These are phyloP conservation scores for Afroboletus lepidellus DNA, from an alignment of 1,284 basidiomycete genomes.

Conservation along the genomic window DNA sequence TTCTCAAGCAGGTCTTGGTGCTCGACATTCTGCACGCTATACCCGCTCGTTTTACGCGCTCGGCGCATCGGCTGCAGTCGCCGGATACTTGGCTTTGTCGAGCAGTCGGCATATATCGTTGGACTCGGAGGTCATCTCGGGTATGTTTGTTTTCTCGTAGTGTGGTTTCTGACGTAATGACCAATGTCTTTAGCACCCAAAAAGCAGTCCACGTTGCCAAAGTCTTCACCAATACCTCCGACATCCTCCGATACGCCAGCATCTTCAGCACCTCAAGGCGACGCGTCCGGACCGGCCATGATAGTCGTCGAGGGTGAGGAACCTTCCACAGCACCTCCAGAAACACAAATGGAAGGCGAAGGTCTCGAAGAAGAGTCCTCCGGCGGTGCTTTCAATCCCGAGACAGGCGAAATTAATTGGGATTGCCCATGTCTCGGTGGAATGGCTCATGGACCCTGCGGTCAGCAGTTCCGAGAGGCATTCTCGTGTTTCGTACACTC, in stretches of 20 bases:
- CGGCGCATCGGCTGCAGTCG: slow-evolving; percentile 29
- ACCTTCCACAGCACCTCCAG: slow-evolving; percentile 2
- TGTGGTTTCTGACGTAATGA: background rate
- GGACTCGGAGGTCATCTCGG: slow-evolving; percentile 27
- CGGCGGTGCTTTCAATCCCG: slow-evolving; percentile 78
- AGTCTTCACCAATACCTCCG: slow-evolving; percentile 3
- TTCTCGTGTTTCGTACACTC: slow-evolving; percentile 98
- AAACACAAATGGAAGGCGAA: slow-evolving; percentile 23
- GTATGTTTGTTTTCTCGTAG: slow-evolving; percentile 17
- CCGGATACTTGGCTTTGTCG: slow-evolving; percentile 32
- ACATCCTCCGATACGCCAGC: slow-evolving; percentile 13
- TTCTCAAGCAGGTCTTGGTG: slow-evolving; percentile 19
- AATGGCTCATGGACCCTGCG: slow-evolving; percentile 98
- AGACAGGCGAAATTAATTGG: slow-evolving; percentile 98
- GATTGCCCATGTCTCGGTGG: slow-evolving; percentile 97
- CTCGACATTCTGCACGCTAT: slow-evolving; percentile 20
- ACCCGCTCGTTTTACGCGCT: slow-evolving; percentile 24
- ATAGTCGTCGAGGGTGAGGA: slow-evolving; percentile 3
- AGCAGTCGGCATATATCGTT: slow-evolving; percentile 25
- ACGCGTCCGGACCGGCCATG: slow-evolving; percentile 4
- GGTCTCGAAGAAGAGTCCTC: slow-evolving; percentile 35
- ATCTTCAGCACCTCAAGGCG: slow-evolving; percentile 2
- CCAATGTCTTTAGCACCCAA: slow-evolving; percentile 11
- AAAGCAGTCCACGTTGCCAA: slow-evolving; percentile 8
- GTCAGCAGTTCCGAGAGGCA: slow-evolving; percentile 90